Percentiles rank a stretch among this genome's conserved stretches.
These are phyloP conservation scores for Cordyceps tenuipes DNA, from an alignment of 2,329 filamentous ascomycete species.

Conservation along the genomic window DNA sequence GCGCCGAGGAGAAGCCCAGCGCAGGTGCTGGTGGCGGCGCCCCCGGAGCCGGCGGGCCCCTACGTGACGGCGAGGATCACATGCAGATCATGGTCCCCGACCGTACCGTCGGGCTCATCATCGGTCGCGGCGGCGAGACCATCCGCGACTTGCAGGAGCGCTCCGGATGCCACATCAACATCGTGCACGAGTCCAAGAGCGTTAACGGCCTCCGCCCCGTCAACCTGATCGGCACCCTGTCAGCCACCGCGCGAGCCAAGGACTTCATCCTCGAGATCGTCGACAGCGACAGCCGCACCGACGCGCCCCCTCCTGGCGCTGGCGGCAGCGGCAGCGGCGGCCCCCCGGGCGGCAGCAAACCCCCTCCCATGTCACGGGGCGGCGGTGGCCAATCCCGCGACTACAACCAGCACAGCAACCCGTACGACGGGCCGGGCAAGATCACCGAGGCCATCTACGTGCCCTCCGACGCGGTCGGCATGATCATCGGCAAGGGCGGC, in stretches of 20 bases:
- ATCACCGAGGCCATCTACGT: constrained; percentile 77
- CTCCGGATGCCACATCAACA: constrained; percentile 92
- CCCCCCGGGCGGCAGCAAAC: constrained; percentile 26
- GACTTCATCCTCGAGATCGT: constrained; percentile 90
- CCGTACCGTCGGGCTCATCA: constrained; percentile 85
- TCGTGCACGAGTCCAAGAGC: constrained; percentile 87
- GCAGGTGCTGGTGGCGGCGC: constrained; percentile 22
- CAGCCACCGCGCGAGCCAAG: constrained; percentile 69
- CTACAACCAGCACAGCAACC: constrained; percentile 28
- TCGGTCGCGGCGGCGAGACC: constrained; percentile 87
- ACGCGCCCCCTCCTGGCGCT: constrained; percentile 25
- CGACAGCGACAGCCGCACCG: constrained; percentile 72
- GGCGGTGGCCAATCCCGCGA: constrained; percentile 6
- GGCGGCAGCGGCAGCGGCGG: constrained; percentile 14
- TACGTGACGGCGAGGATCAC: constrained; percentile 74
- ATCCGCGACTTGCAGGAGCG: constrained; percentile 87
- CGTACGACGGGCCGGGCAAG: constrained; percentile 50
- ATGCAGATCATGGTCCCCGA: constrained; percentile 94
- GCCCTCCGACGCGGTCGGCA: constrained; percentile 84
- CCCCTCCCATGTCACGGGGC: not conserved
- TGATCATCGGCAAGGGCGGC: constrained; percentile 93
- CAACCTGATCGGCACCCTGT: constrained; percentile 74
- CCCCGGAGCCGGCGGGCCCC: constrained; percentile 31
- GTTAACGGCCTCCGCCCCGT: constrained; percentile 83
- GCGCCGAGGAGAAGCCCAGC: constrained; percentile 33